Base-by-base conservation (phyloP, 164 flowering plant genomes). In the Tetrastigma voinierianum region DNA sequence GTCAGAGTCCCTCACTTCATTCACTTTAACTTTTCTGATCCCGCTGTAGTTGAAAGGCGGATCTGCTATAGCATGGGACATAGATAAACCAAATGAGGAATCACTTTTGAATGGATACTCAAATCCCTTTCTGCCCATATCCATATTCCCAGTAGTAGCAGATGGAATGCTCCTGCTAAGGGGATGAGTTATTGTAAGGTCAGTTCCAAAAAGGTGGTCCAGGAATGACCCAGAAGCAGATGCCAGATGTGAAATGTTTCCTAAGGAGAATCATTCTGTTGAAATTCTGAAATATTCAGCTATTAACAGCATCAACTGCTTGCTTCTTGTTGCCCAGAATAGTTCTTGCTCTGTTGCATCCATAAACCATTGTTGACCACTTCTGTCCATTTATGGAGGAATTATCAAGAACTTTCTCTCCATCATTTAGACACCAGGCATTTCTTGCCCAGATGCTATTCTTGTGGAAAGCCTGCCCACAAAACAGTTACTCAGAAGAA, bases 11-110 rank as follows among this genome's bases (percentile, higher is more conserved):
- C 67, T 67, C 11, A 81, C 87, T 69, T 81, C 69, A 67, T 77
- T 81, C 52, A 81, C 78, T 66, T 72, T 79, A 17, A 78, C 84
- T 64, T 85, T 85, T 63, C 85, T 68, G 49, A 73, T 55, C 14
- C 80, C 83, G 17, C 81, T 71, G 72, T 77, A 71, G 70, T 67
- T 76, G 9, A 77, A 57, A 47, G 67, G 51, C 3, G 80, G 72
- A 58, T 81, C 77, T 57, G 73, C 81, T 9, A 67, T 47, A 7
- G 72, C 17, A 54, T 77, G 86, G 48, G 83, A 78, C 77, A 80
- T 70, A 9, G 86, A 75, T 75, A 80, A 67, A 60, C 73, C 75
- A 46, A 78, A 58, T 0, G 77, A 65, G 12, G 82, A 65, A 61
- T 59, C 70, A 61, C 63, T 70, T 24, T 51, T 76, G 72, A 70